These are phyloP conservation scores for Micractinium sp. DNA, from an alignment of 139 green algal genomes.

Conservation along the genomic window DNA sequence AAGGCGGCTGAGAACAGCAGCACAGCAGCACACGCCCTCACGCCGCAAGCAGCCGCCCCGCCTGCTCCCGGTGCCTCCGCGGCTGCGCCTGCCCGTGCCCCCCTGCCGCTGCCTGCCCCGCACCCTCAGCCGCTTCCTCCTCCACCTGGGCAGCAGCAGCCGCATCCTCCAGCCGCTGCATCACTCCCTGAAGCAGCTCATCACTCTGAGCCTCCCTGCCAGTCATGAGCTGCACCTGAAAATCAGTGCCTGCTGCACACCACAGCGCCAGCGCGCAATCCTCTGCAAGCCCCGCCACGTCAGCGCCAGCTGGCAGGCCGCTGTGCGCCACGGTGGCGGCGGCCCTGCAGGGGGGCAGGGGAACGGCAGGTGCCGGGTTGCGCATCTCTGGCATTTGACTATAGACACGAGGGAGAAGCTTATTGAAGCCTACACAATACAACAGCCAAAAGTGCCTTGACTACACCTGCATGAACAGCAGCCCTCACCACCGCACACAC, in stretches of 20 bases:
- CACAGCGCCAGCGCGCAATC: conserved; percentile 17
- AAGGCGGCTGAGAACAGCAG: too few relatives aligned
- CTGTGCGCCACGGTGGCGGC: not conserved
- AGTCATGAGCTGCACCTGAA: conserved; percentile 10
- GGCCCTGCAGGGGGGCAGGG: not conserved
- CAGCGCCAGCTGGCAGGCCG: not conserved
- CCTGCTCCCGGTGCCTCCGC: not conserved
- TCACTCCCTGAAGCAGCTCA: conserved; percentile 18
- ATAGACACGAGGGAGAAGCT: too few relatives aligned
- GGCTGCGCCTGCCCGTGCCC: not conserved
- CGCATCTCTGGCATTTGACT: too few relatives aligned
- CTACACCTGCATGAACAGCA: not conserved
- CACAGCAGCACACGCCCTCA: too few relatives aligned
- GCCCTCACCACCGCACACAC: not conserved
- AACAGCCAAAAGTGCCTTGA: not conserved
- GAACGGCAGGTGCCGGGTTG: not conserved
- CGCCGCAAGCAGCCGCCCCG: not conserved
- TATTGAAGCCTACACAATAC: not conserved
- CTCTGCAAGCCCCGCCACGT: not conserved
- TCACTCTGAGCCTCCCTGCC: not conserved
- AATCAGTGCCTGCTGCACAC: not conserved
- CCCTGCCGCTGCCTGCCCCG: not conserved
- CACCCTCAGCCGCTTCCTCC: not conserved
- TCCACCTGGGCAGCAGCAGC: not conserved
- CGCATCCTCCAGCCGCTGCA: conserved; percentile 11